These are phyloP conservation scores for Mangifera indica DNA, from an alignment of 345 rosid genomes.

Conservation along the genomic window DNA sequence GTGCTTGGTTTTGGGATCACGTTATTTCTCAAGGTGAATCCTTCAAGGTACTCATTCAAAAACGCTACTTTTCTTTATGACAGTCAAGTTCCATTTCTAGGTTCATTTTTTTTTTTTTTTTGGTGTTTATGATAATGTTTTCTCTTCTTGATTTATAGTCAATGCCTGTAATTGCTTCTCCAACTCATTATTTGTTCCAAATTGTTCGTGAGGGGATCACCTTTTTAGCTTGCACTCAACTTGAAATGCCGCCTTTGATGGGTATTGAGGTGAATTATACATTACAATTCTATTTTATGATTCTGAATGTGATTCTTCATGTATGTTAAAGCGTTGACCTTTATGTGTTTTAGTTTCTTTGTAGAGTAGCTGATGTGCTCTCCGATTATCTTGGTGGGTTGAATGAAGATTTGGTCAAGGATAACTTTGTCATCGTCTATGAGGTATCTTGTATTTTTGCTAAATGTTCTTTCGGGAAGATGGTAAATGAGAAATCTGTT, in stretches of 20 bases:
- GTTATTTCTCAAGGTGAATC: conserved; percentile 65
- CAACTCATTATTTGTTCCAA: conserved; percentile 93
- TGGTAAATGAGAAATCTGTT: background rate
- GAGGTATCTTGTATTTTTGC: conserved; percentile 56
- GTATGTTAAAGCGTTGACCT: conserved; percentile 10
- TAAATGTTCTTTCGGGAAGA: background rate
- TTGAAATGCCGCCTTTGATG: conserved; percentile 98
- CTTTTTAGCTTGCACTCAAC: conserved; percentile 90
- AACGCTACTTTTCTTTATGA: background rate
- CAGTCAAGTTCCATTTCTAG: conserved; percentile 6
- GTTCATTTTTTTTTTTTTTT: background rate
- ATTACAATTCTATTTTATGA: conserved; percentile 2
- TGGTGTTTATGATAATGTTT: background rate
- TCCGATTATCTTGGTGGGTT: conserved; percentile 90
- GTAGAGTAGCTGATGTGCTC: conserved; percentile 88
- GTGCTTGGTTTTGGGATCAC: conserved; percentile 96
- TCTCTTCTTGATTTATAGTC: conserved; percentile 37
- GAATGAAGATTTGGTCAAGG: conserved; percentile 89
- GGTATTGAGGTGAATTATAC: conserved; percentile 69
- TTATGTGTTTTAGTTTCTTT: conserved; percentile 62
- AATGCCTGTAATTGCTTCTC: conserved; percentile 86
- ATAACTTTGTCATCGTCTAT: conserved; percentile 91
- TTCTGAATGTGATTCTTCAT: conserved; percentile 3
- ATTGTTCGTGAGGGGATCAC: conserved; percentile 83
- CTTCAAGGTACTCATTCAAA: conserved; percentile 49